Percentiles rank a stretch among this genome's conserved stretches.
These are phyloP conservation scores for Emmonsia crescens DNA, from an alignment of 2,329 filamentous ascomycete species.

Conservation along the genomic window DNA sequence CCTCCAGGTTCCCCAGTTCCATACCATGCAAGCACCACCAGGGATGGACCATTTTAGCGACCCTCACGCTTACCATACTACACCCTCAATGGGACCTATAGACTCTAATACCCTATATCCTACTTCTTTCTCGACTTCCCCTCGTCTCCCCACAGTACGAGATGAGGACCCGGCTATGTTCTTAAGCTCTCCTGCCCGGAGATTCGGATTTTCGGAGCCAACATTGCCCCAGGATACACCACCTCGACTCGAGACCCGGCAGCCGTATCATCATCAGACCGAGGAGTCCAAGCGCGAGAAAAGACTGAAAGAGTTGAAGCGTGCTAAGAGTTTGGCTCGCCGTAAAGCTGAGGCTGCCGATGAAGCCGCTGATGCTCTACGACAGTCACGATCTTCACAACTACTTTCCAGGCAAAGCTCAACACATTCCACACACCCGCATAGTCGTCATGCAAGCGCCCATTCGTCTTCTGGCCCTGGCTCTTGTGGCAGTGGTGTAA, in stretches of 20 bases:
- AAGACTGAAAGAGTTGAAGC: constrained; percentile 24
- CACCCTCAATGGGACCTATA: constrained; percentile 20
- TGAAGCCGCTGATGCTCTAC: constrained; percentile 21
- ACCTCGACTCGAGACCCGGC: constrained; percentile 22
- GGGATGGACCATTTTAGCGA: constrained; percentile 25
- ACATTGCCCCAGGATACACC: constrained; percentile 18
- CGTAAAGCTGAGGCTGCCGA: constrained; percentile 18
- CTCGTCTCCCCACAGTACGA: constrained; percentile 25
- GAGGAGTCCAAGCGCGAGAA: constrained; percentile 37
- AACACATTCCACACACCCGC: constrained; percentile 25
- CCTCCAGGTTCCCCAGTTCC: constrained; percentile 23
- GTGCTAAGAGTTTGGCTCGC: constrained; percentile 22
- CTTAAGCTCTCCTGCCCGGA: constrained; percentile 38
- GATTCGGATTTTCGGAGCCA: constrained; percentile 33
- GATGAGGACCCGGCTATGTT: constrained; percentile 39
- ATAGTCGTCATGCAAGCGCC: constrained; percentile 22
- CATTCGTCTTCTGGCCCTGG: constrained; percentile 18
- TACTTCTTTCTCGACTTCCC: constrained; percentile 36
- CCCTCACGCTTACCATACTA: constrained; percentile 19
- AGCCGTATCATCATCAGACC: constrained; percentile 40
- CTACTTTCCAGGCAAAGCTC: constrained; percentile 31
- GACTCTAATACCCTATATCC: constrained; percentile 32
- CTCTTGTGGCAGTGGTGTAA: constrained; percentile 24
- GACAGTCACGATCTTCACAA: constrained; percentile 17
- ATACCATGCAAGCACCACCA: constrained; percentile 24